phyloP scores from a whole-genome alignment of 345 rosid species.

The Lumnitzera littorea region DNA sequence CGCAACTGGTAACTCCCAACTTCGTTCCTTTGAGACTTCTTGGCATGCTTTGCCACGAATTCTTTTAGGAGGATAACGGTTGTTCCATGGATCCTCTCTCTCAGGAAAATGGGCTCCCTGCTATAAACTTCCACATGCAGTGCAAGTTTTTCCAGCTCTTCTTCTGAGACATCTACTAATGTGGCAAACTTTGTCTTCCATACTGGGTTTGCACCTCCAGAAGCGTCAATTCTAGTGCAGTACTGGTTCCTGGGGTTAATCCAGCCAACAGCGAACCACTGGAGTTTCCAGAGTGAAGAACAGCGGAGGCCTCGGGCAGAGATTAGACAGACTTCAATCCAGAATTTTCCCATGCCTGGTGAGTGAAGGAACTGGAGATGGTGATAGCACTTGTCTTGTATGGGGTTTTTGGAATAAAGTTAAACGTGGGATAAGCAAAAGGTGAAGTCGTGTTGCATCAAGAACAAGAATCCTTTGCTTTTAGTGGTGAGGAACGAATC shows the following conservation, averaged over 20 bases:
- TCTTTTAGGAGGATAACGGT: constrained; percentile 63
- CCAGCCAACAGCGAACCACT: constrained; percentile 95
- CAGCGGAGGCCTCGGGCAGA: constrained; percentile 77
- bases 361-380: background rate
- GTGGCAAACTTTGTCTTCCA: constrained; percentile 84
- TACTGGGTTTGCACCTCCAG: constrained; percentile 53
- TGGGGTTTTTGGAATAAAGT: constrained; percentile 3
- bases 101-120: constrained; percentile 80
- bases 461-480: constrained; percentile 8
- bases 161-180: constrained; percentile 46
- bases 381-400: background rate
- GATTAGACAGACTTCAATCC: constrained; percentile 57
- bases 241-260: constrained; percentile 76
- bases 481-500: background rate
- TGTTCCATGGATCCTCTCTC: constrained; percentile 71
- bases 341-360: constrained; percentile 53
- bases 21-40: constrained; percentile 27
- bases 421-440: background rate
- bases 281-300: constrained; percentile 68
- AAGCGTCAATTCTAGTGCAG: constrained; percentile 59
- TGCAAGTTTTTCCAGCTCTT: constrained; percentile 29
- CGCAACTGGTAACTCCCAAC: constrained; percentile 76
- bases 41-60: constrained; percentile 46
- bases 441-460: background rate
- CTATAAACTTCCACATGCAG: constrained; percentile 69